Evolutionary conservation across 1,284 basidiomycete species (phyloP).

Genomic region (Porphyrellus sp.): DNA sequence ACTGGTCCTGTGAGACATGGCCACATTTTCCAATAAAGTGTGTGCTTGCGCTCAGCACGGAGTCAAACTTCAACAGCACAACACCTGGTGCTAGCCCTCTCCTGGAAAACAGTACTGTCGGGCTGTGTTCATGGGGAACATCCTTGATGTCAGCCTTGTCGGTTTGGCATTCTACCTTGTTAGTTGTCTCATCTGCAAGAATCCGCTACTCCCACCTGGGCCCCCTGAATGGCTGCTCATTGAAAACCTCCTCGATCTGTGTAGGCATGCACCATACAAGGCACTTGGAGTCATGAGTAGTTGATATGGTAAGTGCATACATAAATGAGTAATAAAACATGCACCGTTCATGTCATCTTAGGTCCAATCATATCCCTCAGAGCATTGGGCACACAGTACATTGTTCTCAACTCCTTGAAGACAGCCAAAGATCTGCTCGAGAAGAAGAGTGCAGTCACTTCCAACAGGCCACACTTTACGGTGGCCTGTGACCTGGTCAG

Average conservation of each 20-base stretch:
- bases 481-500: slow-evolving; percentile 23
- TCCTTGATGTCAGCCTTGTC: slow-evolving; percentile 9
- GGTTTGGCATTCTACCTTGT: slow-evolving; percentile 9
- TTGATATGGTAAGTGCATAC: slow-evolving; percentile 39
- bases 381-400: slow-evolving; percentile 9
- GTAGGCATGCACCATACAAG: slow-evolving; percentile 39
- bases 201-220: slow-evolving; percentile 27
- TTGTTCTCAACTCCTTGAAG: slow-evolving; percentile 21
- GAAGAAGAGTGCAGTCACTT: slow-evolving; percentile 22
- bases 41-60: too few relatives aligned
- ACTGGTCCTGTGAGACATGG: too few relatives aligned
- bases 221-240: slow-evolving; percentile 30
- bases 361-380: slow-evolving; percentile 19
- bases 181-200: background rate
- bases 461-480: slow-evolving; percentile 18
- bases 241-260: slow-evolving; percentile 43
- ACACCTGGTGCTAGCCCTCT: too few relatives aligned
- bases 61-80: too few relatives aligned
- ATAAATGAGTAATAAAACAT: slow-evolving; percentile 17
- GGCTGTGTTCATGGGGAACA: background rate
- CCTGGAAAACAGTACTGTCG: too few relatives aligned
- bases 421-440: slow-evolving; percentile 22
- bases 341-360: slow-evolving; percentile 31
- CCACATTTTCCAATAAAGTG: too few relatives aligned
- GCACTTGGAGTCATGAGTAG: slow-evolving; percentile 43